Evolutionary conservation across 1,139 yeast species (phyloP).

Genomic region (Geotrichum citri-aurantii): DNA sequence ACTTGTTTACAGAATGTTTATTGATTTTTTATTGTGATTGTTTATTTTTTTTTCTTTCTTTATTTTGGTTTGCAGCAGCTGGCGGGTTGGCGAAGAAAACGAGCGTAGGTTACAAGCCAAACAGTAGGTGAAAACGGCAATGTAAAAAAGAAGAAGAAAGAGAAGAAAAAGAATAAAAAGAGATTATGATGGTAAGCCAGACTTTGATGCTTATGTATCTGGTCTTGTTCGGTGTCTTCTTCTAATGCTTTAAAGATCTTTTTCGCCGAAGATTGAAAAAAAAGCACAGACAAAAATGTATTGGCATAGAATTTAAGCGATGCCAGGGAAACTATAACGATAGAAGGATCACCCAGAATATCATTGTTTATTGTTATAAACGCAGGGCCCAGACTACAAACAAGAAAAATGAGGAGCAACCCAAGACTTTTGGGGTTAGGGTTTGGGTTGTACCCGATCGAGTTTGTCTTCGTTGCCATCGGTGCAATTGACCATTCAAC

Average conservation of each 20-base stretch:
- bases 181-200: not conserved
- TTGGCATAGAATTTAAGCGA: not conserved
- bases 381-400: not conserved
- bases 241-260: not conserved
- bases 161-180: conserved; percentile 4
- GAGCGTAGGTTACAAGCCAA: not conserved
- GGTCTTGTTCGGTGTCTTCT: not conserved
- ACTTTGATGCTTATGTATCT: no score
- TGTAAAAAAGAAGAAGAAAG: not conserved
- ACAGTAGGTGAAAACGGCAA: not conserved
- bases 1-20: not conserved
- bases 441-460: not conserved
- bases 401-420: not conserved
- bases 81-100: not conserved
- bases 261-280: not conserved
- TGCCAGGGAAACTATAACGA: not conserved
- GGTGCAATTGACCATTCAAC: not conserved
- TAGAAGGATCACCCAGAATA: not conserved
- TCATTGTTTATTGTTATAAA: not conserved
- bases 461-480: not conserved
- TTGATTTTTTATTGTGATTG: no score
- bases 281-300: not conserved
- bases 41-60: not conserved
- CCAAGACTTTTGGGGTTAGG: not conserved
- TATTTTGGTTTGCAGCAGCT: not conserved